These are phyloP conservation scores for Pistacia integerrima DNA, from an alignment of 345 rosid species.

Conservation along the genomic window DNA sequence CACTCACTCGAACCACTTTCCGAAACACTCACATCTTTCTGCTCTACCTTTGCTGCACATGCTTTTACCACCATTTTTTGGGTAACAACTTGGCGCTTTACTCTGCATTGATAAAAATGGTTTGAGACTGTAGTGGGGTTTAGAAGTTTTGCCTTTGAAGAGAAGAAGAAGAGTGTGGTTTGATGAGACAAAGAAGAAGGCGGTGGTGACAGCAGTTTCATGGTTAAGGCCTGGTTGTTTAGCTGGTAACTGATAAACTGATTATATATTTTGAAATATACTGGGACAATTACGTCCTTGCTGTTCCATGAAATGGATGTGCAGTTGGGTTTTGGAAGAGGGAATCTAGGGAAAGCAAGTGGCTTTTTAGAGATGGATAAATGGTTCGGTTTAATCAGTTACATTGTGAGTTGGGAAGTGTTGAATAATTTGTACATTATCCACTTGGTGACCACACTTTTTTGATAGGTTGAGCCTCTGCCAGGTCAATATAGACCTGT, in stretches of 20 bases:
- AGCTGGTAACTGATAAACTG: not conserved
- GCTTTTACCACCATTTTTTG: conserved; percentile 42
- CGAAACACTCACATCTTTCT: conserved; percentile 26
- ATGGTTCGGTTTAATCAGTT: not conserved
- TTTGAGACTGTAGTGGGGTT: conserved; percentile 34
- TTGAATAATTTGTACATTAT: conserved; percentile 21
- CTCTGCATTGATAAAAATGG: conserved; percentile 26
- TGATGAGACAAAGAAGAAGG: conserved; percentile 36
- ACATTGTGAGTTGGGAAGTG: not conserved
- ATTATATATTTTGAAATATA: not conserved
- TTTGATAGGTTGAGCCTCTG: not conserved
- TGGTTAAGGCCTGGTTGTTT: conserved; percentile 26
- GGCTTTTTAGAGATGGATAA: conserved; percentile 15
- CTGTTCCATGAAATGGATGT: not conserved
- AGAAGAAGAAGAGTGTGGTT: conserved; percentile 29
- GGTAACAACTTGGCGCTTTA: conserved; percentile 11
- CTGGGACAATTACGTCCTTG: conserved; percentile 24
- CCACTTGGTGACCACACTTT: conserved; percentile 27
- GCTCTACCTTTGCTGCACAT: conserved; percentile 46
- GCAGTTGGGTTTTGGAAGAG: not conserved
- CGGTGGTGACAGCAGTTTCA: conserved; percentile 51
- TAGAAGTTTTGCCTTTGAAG: conserved; percentile 25
- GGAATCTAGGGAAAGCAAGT: not conserved
- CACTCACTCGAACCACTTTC: conserved; percentile 33
- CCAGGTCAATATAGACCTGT: not conserved